A percentile compares a stretch with the other conserved stretches of the same genome.
These are phyloP conservation scores for Bryum argenteum DNA, from an alignment of 225 moss, liverwort and hornwort genomes.

Conservation along the genomic window DNA sequence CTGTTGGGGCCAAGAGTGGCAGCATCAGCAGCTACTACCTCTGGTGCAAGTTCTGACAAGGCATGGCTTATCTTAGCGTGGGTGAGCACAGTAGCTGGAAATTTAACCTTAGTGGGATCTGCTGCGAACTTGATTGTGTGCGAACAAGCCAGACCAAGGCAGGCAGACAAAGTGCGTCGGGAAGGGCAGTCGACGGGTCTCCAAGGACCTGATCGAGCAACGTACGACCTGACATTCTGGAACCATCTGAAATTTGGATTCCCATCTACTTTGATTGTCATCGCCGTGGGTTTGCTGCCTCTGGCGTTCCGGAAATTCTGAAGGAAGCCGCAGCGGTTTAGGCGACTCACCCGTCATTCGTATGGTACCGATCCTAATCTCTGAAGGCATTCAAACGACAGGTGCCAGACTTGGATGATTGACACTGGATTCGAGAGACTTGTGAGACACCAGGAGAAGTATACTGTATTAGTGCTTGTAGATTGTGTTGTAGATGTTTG, in stretches of 20 bases:
- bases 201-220: conserved; percentile 13
- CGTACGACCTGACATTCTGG: conserved; percentile 65
- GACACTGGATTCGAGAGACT: too few species aligned
- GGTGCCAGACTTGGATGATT: too few species aligned
- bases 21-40: conserved; percentile 54
- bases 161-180: conserved; percentile 8
- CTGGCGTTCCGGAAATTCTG: conserved; percentile 34
- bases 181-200: conserved; percentile 1
- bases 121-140: conserved; percentile 88
- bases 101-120: conserved; percentile 83
- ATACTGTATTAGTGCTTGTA: too few species aligned
- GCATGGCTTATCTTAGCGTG: conserved; percentile 93
- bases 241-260: conserved; percentile 86
- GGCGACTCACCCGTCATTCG: neutral
- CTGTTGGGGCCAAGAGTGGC: conserved; percentile 74
- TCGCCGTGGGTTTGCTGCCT: conserved; percentile 67
- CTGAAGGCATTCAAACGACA: neutral
- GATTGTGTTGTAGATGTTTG: too few species aligned
- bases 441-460: too few species aligned
- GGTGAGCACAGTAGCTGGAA: conserved; percentile 98
- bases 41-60: conserved; percentile 64
- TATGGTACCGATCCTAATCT: too few species aligned
- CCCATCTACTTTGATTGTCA: conserved; percentile 77
- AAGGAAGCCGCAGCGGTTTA: neutral
- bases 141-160: conserved; percentile 72